A percentile compares a stretch with the other conserved stretches of the same genome.
phyloP scores from a whole-genome alignment of 768 basidiomycete genomes.

The Sistotremastrum suecicum region DNA sequence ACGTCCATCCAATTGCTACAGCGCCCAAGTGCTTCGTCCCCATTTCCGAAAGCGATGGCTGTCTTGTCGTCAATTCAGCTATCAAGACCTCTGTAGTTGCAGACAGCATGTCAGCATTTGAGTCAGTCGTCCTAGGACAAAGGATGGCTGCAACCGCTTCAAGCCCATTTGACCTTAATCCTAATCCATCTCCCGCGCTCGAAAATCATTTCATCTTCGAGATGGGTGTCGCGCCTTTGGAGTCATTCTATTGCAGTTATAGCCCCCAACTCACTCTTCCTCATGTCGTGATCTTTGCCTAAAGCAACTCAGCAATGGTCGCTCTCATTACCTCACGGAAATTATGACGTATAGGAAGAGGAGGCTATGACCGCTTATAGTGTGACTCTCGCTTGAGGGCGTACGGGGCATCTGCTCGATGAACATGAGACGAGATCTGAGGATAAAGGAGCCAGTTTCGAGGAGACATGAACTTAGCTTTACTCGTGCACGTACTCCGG shows the following conservation, averaged over 20 bases:
- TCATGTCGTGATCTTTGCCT: slow-evolving; percentile 57
- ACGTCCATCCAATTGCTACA: no score
- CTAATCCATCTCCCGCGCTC: slow-evolving; percentile 8
- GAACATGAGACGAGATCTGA: slow-evolving; percentile 81
- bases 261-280: slow-evolving; percentile 84
- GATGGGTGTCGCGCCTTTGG: slow-evolving; percentile 45
- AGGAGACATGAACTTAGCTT: slow-evolving; percentile 90
- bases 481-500: slow-evolving; percentile 72
- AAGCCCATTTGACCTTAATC: slow-evolving; percentile 25
- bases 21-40: slow-evolving; percentile 31
- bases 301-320: slow-evolving; percentile 74
- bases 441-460: slow-evolving; percentile 63
- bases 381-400: slow-evolving; percentile 80
- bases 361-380: slow-evolving; percentile 75
- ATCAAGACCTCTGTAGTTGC: slow-evolving; percentile 43
- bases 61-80: slow-evolving; percentile 51
- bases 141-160: slow-evolving; percentile 59
- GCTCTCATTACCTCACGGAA: slow-evolving; percentile 49
- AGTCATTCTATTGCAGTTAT: slow-evolving; percentile 72
- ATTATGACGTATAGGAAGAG: slow-evolving; percentile 37
- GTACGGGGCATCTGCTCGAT: slow-evolving; percentile 66
- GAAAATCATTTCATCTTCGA: slow-evolving; percentile 22
- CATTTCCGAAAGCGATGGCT: slow-evolving; percentile 39
- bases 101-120: slow-evolving; percentile 69
- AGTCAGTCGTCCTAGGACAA: slow-evolving; percentile 70